A percentile compares a stretch with the other conserved stretches of the same genome.
Conservation (phyloP, 2,329 filamentous ascomycete species). For the Hypocreales sp. region DNA sequence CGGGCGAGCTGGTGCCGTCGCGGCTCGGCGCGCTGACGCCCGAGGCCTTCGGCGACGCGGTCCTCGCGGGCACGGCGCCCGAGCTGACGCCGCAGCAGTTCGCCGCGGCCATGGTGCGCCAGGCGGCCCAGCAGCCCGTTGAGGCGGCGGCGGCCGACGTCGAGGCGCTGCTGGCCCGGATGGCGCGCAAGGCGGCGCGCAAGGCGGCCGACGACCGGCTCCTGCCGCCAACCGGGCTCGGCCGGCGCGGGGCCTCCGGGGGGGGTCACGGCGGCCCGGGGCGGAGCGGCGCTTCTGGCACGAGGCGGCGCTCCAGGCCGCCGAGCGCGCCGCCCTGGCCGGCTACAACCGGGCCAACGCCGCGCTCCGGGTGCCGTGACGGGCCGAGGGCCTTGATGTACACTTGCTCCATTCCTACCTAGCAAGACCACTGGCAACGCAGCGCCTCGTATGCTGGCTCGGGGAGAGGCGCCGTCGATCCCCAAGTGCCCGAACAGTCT, state of each 20-base stretch:
- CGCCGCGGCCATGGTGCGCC: background rate
- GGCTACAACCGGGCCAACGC: conserved; percentile 3
- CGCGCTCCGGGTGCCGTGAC: background rate
- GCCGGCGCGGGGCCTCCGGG: no score
- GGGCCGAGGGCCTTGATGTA: background rate
- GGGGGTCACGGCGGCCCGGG: no score
- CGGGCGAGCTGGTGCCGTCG: no score
- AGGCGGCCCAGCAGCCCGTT: background rate
- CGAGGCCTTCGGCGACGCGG: background rate
- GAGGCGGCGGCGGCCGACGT: background rate
- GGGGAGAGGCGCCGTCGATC: no score
- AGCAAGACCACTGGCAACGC: no score
- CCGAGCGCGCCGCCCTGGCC: background rate
- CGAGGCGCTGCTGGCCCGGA: background rate
- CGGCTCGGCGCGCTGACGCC: no score
- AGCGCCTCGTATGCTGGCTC: no score
- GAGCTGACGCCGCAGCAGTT: background rate
- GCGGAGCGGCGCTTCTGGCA: background rate
- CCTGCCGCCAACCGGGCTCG: background rate
- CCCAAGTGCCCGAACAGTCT: no score
- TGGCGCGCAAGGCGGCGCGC: background rate
- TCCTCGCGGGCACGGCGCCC: background rate
- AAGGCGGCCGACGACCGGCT: background rate
- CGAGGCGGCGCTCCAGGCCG: no score
- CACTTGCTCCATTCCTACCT: no score